A percentile compares a stretch with the other conserved stretches of the same genome.
Evolutionary conservation across 2,329 filamentous ascomycete species (phyloP).

Genomic region (Septoria linicola): DNA sequence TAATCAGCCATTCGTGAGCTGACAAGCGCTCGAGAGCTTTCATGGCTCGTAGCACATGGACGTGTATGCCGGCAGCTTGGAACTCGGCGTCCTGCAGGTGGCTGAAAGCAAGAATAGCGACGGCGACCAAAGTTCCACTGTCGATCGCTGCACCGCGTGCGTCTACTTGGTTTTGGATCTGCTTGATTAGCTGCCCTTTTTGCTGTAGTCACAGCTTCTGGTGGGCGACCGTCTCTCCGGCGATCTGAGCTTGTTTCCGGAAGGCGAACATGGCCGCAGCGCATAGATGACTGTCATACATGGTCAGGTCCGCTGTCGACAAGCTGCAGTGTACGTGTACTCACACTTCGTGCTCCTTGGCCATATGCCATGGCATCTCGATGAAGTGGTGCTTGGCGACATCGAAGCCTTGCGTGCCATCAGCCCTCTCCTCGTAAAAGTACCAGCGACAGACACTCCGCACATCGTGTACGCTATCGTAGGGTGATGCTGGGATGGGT

Average conservation of each 20-base stretch:
- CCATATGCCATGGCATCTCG: slow-evolving; percentile 3
- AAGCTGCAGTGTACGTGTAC: too few relatives aligned
- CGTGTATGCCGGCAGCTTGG: background rate
- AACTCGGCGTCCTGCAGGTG: slow-evolving; percentile 2
- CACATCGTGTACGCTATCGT: background rate
- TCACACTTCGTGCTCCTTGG: slow-evolving; percentile 2
- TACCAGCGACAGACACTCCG: background rate
- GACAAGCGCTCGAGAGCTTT: slow-evolving; percentile 1
- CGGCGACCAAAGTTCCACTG: slow-evolving; percentile 4
- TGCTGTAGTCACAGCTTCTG: background rate
- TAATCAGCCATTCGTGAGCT: slow-evolving; percentile 1
- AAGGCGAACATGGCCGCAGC: slow-evolving; percentile 4
- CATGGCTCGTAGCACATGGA: background rate
- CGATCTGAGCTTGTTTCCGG: slow-evolving; percentile 1
- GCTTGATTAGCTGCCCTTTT: background rate
- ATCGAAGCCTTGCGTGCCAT: slow-evolving; percentile 1
- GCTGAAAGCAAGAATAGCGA: slow-evolving; percentile 1
- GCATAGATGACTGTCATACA: background rate
- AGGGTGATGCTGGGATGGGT: background rate
- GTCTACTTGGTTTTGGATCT: slow-evolving; percentile 2
- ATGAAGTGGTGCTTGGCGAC: slow-evolving; percentile 1
- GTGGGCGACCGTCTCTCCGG: background rate
- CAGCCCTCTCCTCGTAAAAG: background rate
- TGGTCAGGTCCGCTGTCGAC: too few relatives aligned
- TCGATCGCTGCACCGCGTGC: background rate